A percentile compares a stretch with the other conserved stretches of the same genome.
Evolutionary conservation across 106 monocot genomes (phyloP).

Genomic region (Acorus gramineus): DNA sequence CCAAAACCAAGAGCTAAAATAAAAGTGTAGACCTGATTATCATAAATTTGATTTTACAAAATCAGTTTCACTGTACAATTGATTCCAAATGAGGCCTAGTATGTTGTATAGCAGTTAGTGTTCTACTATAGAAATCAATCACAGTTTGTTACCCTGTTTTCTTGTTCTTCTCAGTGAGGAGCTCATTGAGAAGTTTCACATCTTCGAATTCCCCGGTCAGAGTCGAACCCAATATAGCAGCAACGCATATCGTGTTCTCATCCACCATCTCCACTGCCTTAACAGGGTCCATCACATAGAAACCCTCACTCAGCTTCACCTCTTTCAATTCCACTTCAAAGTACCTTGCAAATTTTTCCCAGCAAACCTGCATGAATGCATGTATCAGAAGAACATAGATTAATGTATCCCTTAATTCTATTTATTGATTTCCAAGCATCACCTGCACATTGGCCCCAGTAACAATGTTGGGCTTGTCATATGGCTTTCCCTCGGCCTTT

Average conservation of each 20-base stretch:
- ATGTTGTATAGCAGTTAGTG: too few relatives aligned
- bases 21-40: too few relatives aligned
- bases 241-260: slow-evolving; percentile 73
- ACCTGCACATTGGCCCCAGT: slow-evolving; percentile 88
- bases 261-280: slow-evolving; percentile 85
- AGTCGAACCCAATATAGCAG: slow-evolving; percentile 76
- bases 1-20: too few relatives aligned
- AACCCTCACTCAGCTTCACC: slow-evolving; percentile 64
- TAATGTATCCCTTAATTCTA: too few relatives aligned
- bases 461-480: slow-evolving; percentile 76
- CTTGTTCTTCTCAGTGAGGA: slow-evolving; percentile 66
- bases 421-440: not conserved
- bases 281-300: slow-evolving; percentile 64
- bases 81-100: too few relatives aligned
- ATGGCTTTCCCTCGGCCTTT: slow-evolving; percentile 64
- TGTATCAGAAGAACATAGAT: not conserved
- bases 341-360: slow-evolving; percentile 96
- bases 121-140: too few relatives aligned
- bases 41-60: too few relatives aligned
- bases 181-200: slow-evolving; percentile 64
- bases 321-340: slow-evolving; percentile 91
- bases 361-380: slow-evolving; percentile 56
- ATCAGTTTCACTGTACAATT: too few relatives aligned
- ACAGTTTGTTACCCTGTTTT: slow-evolving; percentile 52
- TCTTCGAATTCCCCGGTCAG: slow-evolving; percentile 88